Percentiles rank a stretch among this genome's conserved stretches.
Evolutionary conservation across 2,329 filamentous ascomycete species (phyloP).

Genomic region (Pyrenochaeta sp.): DNA sequence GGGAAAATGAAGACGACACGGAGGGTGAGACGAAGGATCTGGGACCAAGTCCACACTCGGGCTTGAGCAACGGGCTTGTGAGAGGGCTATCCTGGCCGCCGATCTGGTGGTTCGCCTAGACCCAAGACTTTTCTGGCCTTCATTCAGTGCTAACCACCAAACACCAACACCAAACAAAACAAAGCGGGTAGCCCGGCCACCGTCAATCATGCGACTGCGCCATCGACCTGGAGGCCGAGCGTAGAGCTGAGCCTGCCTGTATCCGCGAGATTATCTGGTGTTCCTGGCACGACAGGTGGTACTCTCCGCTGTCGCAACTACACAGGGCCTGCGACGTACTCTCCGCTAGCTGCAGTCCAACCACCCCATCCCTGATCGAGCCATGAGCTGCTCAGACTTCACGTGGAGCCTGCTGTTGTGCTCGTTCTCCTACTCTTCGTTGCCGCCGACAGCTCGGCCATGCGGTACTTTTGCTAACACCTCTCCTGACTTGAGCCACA

Average conservation of each 20-base stretch:
- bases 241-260: neutral
- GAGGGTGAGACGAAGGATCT: slow-evolving; percentile 9
- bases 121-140: neutral
- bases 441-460: neutral
- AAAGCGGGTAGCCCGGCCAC: neutral
- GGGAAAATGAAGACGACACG: slow-evolving; percentile 1
- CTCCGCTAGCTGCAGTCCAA: neutral
- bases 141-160: neutral
- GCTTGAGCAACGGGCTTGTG: slow-evolving; percentile 17
- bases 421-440: neutral
- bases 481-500: slow-evolving; percentile 4
- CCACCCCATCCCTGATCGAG: neutral
- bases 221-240: slow-evolving; percentile 1
- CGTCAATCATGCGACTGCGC: neutral
- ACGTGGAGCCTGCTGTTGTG: slow-evolving; percentile 2
- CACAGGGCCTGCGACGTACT: neutral
- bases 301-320: slow-evolving; percentile 15
- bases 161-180: neutral
- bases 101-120: slow-evolving; percentile 12
- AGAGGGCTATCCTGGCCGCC: slow-evolving; percentile 13
- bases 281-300: slow-evolving; percentile 21
- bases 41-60: slow-evolving; percentile 1
- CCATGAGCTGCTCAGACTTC: neutral
- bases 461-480: neutral
- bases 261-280: slow-evolving; percentile 14